These are phyloP conservation scores for Podaxis rugospora DNA, from an alignment of 768 basidiomycete species.

Conservation along the genomic window DNA sequence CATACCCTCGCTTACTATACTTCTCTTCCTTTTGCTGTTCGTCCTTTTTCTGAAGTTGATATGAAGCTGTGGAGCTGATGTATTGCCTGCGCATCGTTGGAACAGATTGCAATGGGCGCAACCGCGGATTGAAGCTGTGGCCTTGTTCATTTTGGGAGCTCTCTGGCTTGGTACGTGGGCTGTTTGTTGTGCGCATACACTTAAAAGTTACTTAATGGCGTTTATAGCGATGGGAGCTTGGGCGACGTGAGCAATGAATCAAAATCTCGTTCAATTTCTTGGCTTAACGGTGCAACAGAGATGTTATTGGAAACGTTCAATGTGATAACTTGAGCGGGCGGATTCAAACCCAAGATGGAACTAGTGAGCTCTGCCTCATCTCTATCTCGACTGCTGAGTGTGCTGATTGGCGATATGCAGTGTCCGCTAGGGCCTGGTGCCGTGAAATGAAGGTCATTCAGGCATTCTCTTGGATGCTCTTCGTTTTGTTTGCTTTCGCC, in stretches of 20 bases:
- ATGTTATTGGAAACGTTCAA: slow-evolving; percentile 62
- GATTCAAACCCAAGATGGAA: slow-evolving; percentile 41
- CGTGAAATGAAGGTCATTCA: slow-evolving; percentile 79
- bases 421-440: slow-evolving; percentile 53
- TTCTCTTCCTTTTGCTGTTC: slow-evolving; percentile 57
- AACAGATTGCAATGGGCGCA: slow-evolving; percentile 65
- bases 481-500: slow-evolving; percentile 42
- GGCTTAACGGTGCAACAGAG: slow-evolving; percentile 34
- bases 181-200: slow-evolving; percentile 3
- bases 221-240: slow-evolving; percentile 68
- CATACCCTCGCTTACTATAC: slow-evolving; percentile 61
- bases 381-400: neutral
- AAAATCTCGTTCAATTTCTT: neutral
- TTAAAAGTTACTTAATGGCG: slow-evolving; percentile 4
- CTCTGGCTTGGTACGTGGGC: slow-evolving; percentile 66
- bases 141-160: slow-evolving; percentile 49
- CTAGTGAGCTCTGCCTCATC: slow-evolving; percentile 35
- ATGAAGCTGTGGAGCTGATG: neutral
- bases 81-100: neutral
- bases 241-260: slow-evolving; percentile 48
- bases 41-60: slow-evolving; percentile 15
- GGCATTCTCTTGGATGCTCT: slow-evolving; percentile 75
- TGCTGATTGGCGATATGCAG: slow-evolving; percentile 29
- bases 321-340: slow-evolving; percentile 48
- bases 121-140: slow-evolving; percentile 56